These are phyloP conservation scores for Xerocomellus chrysenteron DNA, from an alignment of 768 basidiomycete genomes.

Conservation along the genomic window DNA sequence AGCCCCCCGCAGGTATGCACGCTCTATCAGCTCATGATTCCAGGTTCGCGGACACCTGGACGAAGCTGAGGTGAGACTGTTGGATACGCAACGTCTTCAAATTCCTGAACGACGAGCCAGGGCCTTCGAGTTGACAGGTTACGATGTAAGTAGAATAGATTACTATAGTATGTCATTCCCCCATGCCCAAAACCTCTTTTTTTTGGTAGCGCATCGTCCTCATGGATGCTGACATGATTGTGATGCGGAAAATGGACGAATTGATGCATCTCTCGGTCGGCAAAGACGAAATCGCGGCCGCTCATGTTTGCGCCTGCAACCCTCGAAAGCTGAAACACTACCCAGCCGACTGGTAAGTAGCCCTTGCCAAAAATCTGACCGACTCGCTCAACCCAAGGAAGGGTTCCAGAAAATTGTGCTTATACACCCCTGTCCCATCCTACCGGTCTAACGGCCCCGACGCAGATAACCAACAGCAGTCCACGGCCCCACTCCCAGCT, in stretches of 20 bases:
- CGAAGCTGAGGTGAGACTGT: conserved; percentile 48
- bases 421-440: conserved; percentile 56
- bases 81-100: conserved; percentile 23
- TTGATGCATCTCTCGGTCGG: conserved; percentile 54
- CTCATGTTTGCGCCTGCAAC: conserved; percentile 93
- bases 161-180: background rate
- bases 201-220: conserved; percentile 66
- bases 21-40: conserved; percentile 37
- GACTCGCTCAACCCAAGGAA: conserved; percentile 31
- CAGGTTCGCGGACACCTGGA: conserved; percentile 65
- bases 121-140: conserved; percentile 67
- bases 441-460: conserved; percentile 46
- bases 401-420: conserved; percentile 92
- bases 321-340: conserved; percentile 83
- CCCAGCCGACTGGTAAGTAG: conserved; percentile 76
- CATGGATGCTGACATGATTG: conserved; percentile 87
- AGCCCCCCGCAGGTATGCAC: conserved; percentile 45
- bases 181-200: conserved; percentile 2
- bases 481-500: conserved; percentile 81
- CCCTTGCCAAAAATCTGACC: background rate
- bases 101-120: conserved; percentile 13
- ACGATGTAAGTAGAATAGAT: conserved; percentile 48
- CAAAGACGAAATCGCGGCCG: conserved; percentile 78
- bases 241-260: conserved; percentile 82
- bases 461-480: conserved; percentile 38